Base-by-base conservation (phyloP, 306 rosid genomes). In the Vicia sativa region DNA sequence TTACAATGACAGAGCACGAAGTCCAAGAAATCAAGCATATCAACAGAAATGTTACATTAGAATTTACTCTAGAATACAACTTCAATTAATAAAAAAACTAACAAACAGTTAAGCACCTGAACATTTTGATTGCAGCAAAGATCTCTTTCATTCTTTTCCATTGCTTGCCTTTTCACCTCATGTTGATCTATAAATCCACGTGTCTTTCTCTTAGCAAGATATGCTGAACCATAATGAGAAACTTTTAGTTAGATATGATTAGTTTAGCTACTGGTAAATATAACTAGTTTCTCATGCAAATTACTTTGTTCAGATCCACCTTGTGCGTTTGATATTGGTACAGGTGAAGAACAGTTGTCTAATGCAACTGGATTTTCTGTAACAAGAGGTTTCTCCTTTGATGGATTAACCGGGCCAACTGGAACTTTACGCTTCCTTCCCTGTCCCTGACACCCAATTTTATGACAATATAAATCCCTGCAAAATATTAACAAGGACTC, bases 381-480 rank as follows among this genome's bases (percentile, higher is more conserved):
- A 60, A 73, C 75, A 37, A 42, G 74, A 65, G 75, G 60, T 1
- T 52, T 60, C 31, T 11, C 2, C 60, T 16, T 13, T 55, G 81
- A 53, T 68, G 69, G 45, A 45, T 65, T 59, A n/a, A 12, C 50
- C 9, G 68, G 57, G 58, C 64, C 9, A 19, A 53, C 49, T 39
- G 61, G 62, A 18, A 7, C 48, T 37, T 10, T 70, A 52, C 6
- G 71, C 67, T 23, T 81, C 59, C 37, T 74, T 46, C 12, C 67
- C 77, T 62, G 87, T 46, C 12, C 67, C 77, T 62, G 87, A 86
- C 90, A 89, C 70, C 96, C 98, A 78, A 89, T 57, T 23, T 87
- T 70, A 60, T 73, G 81, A 67, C 93, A 89, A 71, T 86, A 88
- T 52, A 5, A 43, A 84, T 86, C 87, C 92, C 96, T 92, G 85